Evolutionary conservation across 2,329 filamentous ascomycete genomes (phyloP).

Genomic region (Epichloe elymi): DNA sequence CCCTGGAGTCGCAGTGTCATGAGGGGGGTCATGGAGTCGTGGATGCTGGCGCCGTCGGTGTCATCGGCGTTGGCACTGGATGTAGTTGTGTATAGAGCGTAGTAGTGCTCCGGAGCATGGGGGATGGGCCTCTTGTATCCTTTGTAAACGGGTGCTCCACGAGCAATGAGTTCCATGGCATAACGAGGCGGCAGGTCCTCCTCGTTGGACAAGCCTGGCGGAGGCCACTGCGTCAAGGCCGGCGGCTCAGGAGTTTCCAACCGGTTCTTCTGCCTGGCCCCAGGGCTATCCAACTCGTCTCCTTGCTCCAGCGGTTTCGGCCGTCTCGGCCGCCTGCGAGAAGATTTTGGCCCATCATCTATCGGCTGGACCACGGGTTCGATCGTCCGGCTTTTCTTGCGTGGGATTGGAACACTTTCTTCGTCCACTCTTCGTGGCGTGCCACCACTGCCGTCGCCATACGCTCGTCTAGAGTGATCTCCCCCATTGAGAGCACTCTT

Average conservation of each 20-base stretch:
- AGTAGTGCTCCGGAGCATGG: conserved; percentile 42
- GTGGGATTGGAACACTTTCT: not conserved
- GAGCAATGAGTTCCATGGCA: conserved; percentile 44
- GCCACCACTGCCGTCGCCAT: not conserved
- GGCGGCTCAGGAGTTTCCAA: not conserved
- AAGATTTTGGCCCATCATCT: conserved; percentile 8
- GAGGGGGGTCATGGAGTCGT: conserved; percentile 43
- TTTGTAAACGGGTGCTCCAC: conserved; percentile 42
- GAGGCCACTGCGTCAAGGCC: conserved; percentile 36
- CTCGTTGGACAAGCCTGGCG: conserved; percentile 31
- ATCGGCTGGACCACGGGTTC: not conserved
- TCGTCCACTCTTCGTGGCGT: not conserved
- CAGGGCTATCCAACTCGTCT: not conserved
- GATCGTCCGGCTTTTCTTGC: conserved; percentile 1
- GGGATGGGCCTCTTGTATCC: conserved; percentile 40
- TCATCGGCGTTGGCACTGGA: conserved; percentile 29
- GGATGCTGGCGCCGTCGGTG: conserved; percentile 35
- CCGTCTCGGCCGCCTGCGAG: conserved; percentile 30
- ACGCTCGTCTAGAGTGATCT: not conserved
- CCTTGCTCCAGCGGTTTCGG: conserved; percentile 20
- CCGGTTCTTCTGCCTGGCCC: not conserved
- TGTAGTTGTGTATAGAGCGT: conserved; percentile 38
- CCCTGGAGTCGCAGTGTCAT: conserved; percentile 40
- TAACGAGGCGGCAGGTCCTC: conserved; percentile 39
- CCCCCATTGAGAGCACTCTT: not conserved